phyloP scores from a whole-genome alignment of 768 basidiomycete genomes.

The Artomyces pyxidatus region DNA sequence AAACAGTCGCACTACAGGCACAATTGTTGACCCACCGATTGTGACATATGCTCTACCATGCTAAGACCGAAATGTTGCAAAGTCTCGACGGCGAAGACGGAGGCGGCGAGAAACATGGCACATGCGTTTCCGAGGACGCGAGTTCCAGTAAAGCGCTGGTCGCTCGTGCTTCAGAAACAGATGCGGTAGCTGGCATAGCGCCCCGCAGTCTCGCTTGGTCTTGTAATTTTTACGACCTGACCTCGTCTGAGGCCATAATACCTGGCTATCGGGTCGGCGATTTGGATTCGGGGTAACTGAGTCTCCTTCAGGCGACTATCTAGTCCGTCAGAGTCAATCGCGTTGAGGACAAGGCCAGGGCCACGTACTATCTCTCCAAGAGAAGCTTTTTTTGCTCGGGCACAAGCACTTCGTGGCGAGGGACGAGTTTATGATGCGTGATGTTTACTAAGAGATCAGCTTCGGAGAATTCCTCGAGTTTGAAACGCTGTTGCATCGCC shows the following conservation, averaged over 20 bases:
- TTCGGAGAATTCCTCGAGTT: constrained; percentile 94
- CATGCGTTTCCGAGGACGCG: too few relatives aligned
- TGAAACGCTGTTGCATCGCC: constrained; percentile 80
- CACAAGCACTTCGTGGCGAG: constrained; percentile 81
- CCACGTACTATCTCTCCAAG: constrained; percentile 85
- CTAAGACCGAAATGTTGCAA: too few relatives aligned
- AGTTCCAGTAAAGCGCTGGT: too few relatives aligned
- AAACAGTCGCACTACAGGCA: too few relatives aligned
- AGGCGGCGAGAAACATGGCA: too few relatives aligned
- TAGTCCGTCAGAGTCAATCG: not conserved
- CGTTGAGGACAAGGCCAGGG: not conserved
- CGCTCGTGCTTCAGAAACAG: constrained; percentile 67
- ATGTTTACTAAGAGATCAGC: constrained; percentile 96
- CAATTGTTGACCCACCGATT: too few relatives aligned
- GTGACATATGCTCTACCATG: too few relatives aligned
- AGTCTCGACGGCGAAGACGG: too few relatives aligned
- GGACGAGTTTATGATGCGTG: constrained; percentile 91
- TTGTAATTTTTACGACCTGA: constrained; percentile 96
- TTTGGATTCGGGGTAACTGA: constrained; percentile 92
- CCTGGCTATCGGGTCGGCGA: constrained; percentile 94
- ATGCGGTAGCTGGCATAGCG: constrained; percentile 90
- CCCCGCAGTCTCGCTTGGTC: constrained; percentile 94
- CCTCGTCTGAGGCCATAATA: constrained; percentile 95
- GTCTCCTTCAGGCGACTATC: constrained; percentile 93
- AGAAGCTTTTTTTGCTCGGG: constrained; percentile 80